Evolutionary conservation across 177 flowering plant species (phyloP).

Genomic region (Vitis hybrid): DNA sequence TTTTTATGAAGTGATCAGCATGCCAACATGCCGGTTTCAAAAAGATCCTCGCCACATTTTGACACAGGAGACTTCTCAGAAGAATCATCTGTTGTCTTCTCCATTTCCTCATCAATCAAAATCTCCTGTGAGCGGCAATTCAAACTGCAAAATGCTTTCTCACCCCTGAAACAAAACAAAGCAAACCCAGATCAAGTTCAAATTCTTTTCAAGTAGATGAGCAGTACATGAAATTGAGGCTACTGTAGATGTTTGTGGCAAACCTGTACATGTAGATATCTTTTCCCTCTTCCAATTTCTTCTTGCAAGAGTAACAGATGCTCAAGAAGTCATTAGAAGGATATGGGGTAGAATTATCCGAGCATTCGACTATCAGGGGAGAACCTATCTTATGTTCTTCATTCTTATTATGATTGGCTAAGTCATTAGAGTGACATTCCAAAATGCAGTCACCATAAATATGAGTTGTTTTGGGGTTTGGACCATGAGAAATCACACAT

Average conservation of each 20-base stretch:
- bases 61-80: constrained; percentile 16
- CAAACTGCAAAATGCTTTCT: constrained; percentile 45
- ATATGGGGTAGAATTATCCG: constrained; percentile 12
- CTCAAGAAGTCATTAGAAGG: constrained; percentile 61
- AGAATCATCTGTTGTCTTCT: constrained; percentile 12
- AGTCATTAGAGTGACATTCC: constrained; percentile 50
- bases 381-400: constrained; percentile 18
- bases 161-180: constrained; percentile 31
- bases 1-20: constrained; percentile 10
- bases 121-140: constrained; percentile 36
- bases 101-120: constrained; percentile 29
- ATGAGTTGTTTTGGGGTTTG: constrained; percentile 77
- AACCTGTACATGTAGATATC: constrained; percentile 90
- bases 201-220: neutral
- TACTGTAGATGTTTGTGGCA: neutral
- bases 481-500: constrained; percentile 68
- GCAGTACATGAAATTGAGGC: too few relatives aligned
- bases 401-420: constrained; percentile 19
- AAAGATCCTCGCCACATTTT: constrained; percentile 16
- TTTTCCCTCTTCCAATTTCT: constrained; percentile 63
- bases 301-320: constrained; percentile 64
- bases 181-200: neutral
- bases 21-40: constrained; percentile 22
- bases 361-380: constrained; percentile 9
- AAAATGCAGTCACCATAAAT: constrained; percentile 77